A percentile compares a stretch with the other conserved stretches of the same genome.
These are phyloP conservation scores for Protomyces arabidopsidicola DNA, from an alignment of 1,139 yeast genomes.

Conservation along the genomic window DNA sequence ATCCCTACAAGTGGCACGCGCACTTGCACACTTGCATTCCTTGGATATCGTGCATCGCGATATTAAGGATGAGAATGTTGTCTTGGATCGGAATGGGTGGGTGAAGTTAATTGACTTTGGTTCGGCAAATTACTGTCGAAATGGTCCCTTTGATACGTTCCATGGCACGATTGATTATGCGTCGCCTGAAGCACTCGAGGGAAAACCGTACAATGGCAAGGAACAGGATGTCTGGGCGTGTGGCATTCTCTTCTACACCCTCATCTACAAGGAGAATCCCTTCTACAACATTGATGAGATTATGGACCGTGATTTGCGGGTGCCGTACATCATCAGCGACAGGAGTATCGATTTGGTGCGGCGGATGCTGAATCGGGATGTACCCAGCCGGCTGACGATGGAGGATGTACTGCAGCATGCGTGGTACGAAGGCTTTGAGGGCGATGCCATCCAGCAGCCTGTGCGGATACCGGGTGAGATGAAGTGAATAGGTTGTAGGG, in stretches of 20 bases:
- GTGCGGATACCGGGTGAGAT: background rate
- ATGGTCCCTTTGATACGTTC: slow-evolving; percentile 94
- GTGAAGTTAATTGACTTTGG: slow-evolving; percentile 90
- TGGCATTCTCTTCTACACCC: slow-evolving; percentile 81
- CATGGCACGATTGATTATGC: slow-evolving; percentile 97
- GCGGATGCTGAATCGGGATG: slow-evolving; percentile 60
- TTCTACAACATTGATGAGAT: slow-evolving; percentile 79
- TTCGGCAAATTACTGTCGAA: slow-evolving; percentile 80
- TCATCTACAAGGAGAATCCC: slow-evolving; percentile 91
- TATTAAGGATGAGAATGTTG: slow-evolving; percentile 89
- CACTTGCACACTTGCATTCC: slow-evolving; percentile 72
- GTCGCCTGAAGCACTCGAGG: slow-evolving; percentile 89
- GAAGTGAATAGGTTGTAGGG: background rate
- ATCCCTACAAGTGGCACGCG: slow-evolving; percentile 72
- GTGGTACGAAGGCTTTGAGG: slow-evolving; percentile 47
- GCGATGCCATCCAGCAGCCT: slow-evolving; percentile 8
- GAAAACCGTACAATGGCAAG: slow-evolving; percentile 81
- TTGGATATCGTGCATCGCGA: slow-evolving; percentile 91
- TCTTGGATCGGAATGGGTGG: slow-evolving; percentile 54
- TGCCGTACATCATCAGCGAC: slow-evolving; percentile 60
- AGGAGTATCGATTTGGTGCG: slow-evolving; percentile 54
- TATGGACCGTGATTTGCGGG: slow-evolving; percentile 76
- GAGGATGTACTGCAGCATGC: slow-evolving; percentile 60
- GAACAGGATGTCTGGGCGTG: slow-evolving; percentile 97
- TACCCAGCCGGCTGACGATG: slow-evolving; percentile 64